Conservation (phyloP, 176 grass and related monocot genomes). For the Melocanna baccifera region DNA sequence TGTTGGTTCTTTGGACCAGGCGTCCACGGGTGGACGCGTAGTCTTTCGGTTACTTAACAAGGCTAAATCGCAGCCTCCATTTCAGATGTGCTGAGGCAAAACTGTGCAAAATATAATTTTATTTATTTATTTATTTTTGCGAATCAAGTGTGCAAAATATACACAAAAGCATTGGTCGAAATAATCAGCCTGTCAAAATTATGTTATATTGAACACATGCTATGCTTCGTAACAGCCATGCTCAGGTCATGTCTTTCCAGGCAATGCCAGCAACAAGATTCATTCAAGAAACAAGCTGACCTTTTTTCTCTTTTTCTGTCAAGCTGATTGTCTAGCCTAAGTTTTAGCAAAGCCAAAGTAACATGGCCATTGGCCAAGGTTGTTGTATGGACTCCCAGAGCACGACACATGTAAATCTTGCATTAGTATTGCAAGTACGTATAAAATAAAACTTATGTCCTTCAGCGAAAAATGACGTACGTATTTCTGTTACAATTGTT, state of each 20-base stretch:
- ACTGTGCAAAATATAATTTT: not conserved
- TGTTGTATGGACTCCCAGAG: no score
- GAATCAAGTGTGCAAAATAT: no score
- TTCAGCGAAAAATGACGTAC: not conserved
- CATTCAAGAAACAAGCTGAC: not conserved
- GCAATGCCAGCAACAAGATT: not conserved
- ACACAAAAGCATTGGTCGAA: no score
- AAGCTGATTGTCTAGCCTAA: no score
- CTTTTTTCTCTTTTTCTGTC: no score
- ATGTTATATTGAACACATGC: not conserved
- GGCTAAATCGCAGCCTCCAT: not conserved
- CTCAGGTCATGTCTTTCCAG: not conserved
- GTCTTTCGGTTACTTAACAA: not conserved
- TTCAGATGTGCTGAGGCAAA: not conserved
- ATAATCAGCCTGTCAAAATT: not conserved
- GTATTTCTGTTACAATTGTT: not conserved
- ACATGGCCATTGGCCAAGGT: no score
- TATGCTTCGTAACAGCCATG: not conserved
- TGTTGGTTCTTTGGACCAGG: not conserved
- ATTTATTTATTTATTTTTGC: no score
- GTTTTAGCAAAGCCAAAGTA: no score
- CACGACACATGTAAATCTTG: no score
- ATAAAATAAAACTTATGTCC: no score
- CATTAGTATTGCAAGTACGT: no score
- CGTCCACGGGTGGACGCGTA: not conserved